These are phyloP conservation scores for Talaromyces liani DNA, from an alignment of 495 filamentous ascomycete genomes.

Conservation along the genomic window DNA sequence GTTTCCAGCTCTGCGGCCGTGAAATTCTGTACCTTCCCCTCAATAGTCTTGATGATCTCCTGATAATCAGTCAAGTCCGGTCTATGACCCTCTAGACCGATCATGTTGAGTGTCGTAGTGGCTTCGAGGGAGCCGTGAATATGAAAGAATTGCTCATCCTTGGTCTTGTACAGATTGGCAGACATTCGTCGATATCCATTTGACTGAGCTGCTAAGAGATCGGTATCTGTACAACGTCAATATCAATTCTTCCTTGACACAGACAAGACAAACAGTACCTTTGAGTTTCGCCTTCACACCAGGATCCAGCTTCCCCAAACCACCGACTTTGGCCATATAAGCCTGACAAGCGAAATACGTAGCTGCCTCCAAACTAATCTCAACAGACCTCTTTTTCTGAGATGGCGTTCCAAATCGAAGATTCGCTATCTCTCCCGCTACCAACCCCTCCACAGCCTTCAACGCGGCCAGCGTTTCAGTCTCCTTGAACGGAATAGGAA, in stretches of 20 bases:
- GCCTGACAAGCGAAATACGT: constrained; percentile 64
- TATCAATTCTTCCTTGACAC: not conserved
- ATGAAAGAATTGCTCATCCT: constrained; percentile 61
- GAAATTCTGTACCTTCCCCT: constrained; percentile 55
- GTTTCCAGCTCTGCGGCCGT: constrained; percentile 55
- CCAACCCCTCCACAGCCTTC: constrained; percentile 62
- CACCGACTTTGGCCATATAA: constrained; percentile 64
- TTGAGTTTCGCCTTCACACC: constrained; percentile 54
- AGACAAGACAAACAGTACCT: constrained; percentile 33
- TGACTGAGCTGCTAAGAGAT: constrained; percentile 62
- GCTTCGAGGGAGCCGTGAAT: constrained; percentile 74
- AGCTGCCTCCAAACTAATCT: constrained; percentile 55
- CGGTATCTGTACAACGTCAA: constrained; percentile 48
- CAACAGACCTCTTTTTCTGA: constrained; percentile 34
- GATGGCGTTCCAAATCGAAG: constrained; percentile 35
- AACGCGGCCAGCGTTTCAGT: constrained; percentile 60
- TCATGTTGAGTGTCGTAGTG: constrained; percentile 59
- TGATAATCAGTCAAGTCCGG: constrained; percentile 60
- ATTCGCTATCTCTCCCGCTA: constrained; percentile 57
- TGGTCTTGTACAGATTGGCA: constrained; percentile 68
- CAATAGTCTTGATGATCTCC: constrained; percentile 60
- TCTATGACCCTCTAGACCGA: constrained; percentile 56
- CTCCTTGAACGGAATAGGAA: constrained; percentile 65
- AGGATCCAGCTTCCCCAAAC: constrained; percentile 56
- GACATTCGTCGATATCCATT: constrained; percentile 66